Percentiles rank a stretch among this genome's conserved stretches.
Conservation (phyloP, 768 basidiomycete genomes). For the Dendrothele bispora region DNA sequence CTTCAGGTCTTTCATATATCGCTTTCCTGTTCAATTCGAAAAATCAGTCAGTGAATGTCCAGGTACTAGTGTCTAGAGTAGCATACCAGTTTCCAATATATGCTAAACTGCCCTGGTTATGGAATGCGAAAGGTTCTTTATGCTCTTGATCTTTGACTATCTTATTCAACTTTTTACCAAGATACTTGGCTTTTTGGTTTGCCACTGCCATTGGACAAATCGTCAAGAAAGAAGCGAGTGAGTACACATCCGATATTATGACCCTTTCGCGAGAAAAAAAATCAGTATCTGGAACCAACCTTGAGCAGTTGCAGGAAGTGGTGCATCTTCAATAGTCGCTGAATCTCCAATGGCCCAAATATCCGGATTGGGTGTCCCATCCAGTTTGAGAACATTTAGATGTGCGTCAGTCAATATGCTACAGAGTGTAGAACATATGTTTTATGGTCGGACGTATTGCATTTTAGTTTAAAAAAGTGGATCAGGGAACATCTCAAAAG, state of each 20-base stretch:
- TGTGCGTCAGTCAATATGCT: slow-evolving; percentile 29
- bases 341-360: slow-evolving; percentile 87
- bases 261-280: no score
- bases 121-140: slow-evolving; percentile 63
- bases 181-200: slow-evolving; percentile 71
- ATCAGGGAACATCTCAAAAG: no score
- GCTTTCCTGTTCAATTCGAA: slow-evolving; percentile 57
- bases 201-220: slow-evolving; percentile 48
- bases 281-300: no score
- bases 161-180: slow-evolving; percentile 66
- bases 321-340: slow-evolving; percentile 52
- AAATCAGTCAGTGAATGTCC: slow-evolving; percentile 4
- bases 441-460: no score
- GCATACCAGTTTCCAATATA: slow-evolving; percentile 74
- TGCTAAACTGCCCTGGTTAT: slow-evolving; percentile 73
- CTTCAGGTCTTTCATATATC: slow-evolving; percentile 66
- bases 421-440: background rate
- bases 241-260: slow-evolving; percentile 7
- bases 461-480: no score
- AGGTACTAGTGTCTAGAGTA: slow-evolving; percentile 5
- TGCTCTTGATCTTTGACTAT: slow-evolving; percentile 50
- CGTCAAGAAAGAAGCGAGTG: slow-evolving; percentile 13
- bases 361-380: slow-evolving; percentile 57
- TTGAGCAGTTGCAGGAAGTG: slow-evolving; percentile 85
- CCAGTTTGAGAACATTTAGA: slow-evolving; percentile 58